These are phyloP conservation scores for Emergomyces africanus DNA, from an alignment of 2,329 filamentous ascomycete species.

Conservation along the genomic window DNA sequence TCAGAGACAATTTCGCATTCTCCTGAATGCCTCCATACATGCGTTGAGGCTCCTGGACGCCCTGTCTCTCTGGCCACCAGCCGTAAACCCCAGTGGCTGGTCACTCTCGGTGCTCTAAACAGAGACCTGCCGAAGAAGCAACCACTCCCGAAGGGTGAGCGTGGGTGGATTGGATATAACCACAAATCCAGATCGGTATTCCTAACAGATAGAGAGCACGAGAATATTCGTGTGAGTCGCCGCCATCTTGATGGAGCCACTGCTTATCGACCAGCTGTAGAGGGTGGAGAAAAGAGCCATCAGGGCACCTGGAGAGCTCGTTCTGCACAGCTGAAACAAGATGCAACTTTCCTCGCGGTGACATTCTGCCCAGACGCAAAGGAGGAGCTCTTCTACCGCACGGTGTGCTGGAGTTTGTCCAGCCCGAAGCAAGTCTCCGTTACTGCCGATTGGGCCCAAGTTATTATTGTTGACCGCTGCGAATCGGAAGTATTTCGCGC, in stretches of 20 bases:
- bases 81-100: background rate
- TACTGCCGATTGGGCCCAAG: slow-evolving; percentile 1
- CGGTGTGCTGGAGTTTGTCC: slow-evolving; percentile 2
- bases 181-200: slow-evolving; percentile 3
- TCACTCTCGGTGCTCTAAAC: background rate
- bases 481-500: slow-evolving; percentile 2
- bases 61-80: background rate
- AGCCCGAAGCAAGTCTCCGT: slow-evolving; percentile 1
- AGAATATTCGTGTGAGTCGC: slow-evolving; percentile 1
- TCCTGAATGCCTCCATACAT: background rate
- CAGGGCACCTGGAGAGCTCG: background rate
- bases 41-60: background rate
- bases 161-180: slow-evolving; percentile 3
- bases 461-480: slow-evolving; percentile 2
- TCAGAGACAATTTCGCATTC: slow-evolving; percentile 1
- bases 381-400: slow-evolving; percentile 1
- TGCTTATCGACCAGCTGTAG: slow-evolving; percentile 1
- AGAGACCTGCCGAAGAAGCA: background rate
- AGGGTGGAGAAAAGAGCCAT: background rate
- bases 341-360: slow-evolving; percentile 1
- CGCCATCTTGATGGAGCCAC: slow-evolving; percentile 2
- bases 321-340: slow-evolving; percentile 3
- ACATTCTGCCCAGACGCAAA: background rate
- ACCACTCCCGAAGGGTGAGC: slow-evolving; percentile 3
- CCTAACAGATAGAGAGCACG: background rate